phyloP scores from a whole-genome alignment of 2,329 filamentous ascomycete genomes.

The Intubia oerlemansii region DNA sequence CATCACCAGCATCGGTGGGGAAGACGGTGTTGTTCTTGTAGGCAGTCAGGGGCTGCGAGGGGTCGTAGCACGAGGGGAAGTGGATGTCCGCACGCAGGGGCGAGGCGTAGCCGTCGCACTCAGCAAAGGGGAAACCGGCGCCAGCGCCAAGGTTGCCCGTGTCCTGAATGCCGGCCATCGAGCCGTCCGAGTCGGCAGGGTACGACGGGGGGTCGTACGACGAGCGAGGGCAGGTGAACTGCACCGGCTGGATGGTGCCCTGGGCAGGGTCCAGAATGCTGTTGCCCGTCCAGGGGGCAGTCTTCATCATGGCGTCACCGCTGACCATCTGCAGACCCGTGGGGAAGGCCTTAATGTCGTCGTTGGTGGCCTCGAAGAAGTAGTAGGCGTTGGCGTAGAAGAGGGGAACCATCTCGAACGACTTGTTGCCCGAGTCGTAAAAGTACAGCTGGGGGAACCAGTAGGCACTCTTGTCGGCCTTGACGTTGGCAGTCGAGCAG shows the following conservation, averaged over 20 bases:
- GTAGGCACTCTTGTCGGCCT: slow-evolving; percentile 52
- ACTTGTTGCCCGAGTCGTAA: slow-evolving; percentile 36
- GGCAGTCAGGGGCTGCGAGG: slow-evolving; percentile 32
- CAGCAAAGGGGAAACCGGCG: slow-evolving; percentile 45
- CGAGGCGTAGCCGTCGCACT: slow-evolving; percentile 41
- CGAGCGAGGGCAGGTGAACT: slow-evolving; percentile 38
- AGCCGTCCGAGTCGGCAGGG: slow-evolving; percentile 31
- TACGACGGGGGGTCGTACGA: slow-evolving; percentile 28
- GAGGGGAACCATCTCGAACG: slow-evolving; percentile 42
- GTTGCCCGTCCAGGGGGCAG: slow-evolving; percentile 29
- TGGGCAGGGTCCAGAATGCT: slow-evolving; percentile 28
- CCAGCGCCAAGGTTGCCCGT: slow-evolving; percentile 32
- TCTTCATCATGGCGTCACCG: slow-evolving; percentile 37
- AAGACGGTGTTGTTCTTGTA: slow-evolving; percentile 46
- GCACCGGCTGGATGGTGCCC: slow-evolving; percentile 29
- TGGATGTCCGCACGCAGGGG: slow-evolving; percentile 45
- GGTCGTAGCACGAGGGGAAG: slow-evolving; percentile 58
- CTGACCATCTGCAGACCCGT: slow-evolving; percentile 48
- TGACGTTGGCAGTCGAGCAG: slow-evolving; percentile 50
- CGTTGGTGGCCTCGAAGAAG: slow-evolving; percentile 43
- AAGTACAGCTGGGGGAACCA: slow-evolving; percentile 59
- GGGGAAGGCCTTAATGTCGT: slow-evolving; percentile 49
- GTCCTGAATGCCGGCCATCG: slow-evolving; percentile 30
- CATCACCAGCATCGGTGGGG: slow-evolving; percentile 24
- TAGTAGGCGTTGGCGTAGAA: slow-evolving; percentile 65